These are phyloP conservation scores for Arthrobotrys entomopaga DNA, from an alignment of 2,329 filamentous ascomycete genomes.

Conservation along the genomic window DNA sequence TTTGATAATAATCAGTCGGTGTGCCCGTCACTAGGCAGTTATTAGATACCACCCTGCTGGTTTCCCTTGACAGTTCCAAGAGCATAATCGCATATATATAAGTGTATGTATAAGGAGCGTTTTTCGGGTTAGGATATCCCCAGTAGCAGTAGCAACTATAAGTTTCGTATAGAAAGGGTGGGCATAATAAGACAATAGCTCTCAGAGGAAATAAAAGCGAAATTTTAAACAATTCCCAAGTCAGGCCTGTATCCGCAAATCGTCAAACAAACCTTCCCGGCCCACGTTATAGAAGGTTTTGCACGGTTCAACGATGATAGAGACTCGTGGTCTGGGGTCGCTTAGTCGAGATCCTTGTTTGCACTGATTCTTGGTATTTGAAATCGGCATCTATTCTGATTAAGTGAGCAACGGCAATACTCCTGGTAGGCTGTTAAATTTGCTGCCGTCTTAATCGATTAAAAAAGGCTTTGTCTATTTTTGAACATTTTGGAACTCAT, in stretches of 20 bases:
- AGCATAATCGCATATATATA: not conserved
- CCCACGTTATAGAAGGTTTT: constrained; percentile 50
- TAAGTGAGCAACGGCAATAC: constrained; percentile 8
- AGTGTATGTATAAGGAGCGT: constrained; percentile 11
- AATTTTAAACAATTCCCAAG: constrained; percentile 4
- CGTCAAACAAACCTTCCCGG: constrained; percentile 49
- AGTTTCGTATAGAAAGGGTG: constrained; percentile 50
- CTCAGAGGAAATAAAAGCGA: constrained; percentile 12
- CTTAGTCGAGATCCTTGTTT: constrained; percentile 45
- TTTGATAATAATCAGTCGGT: constrained; percentile 53
- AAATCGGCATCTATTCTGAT: constrained; percentile 18
- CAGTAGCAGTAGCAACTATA: constrained; percentile 45
- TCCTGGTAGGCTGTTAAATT: constrained; percentile 14
- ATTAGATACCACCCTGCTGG: constrained; percentile 33
- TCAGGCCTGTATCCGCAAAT: constrained; percentile 33
- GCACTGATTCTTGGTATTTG: constrained; percentile 43
- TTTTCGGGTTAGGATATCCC: constrained; percentile 20
- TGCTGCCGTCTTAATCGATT: constrained; percentile 23
- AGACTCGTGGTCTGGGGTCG: constrained; percentile 41
- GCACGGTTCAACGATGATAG: constrained; percentile 26
- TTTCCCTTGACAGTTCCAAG: constrained; percentile 22
- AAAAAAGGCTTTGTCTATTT: constrained; percentile 42
- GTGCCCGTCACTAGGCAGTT: constrained; percentile 47
- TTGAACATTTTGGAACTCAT: constrained; percentile 24
- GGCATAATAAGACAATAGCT: constrained; percentile 18